Base-by-base conservation (phyloP, 768 basidiomycete genomes). In the Boletus edulis region DNA sequence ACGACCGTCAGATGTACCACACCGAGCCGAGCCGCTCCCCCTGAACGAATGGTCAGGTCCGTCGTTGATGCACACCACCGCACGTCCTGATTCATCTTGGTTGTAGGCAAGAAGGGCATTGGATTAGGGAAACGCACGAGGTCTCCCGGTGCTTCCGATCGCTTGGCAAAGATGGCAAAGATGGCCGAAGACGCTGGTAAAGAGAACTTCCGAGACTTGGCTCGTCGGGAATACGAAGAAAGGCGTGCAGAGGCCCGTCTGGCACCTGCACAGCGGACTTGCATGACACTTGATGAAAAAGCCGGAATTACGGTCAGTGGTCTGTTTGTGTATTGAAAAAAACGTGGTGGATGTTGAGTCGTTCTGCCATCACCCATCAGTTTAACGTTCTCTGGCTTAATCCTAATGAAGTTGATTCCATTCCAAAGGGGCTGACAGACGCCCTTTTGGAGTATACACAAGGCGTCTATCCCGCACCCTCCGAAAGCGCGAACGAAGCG, bases 321-420 rank as follows among this genome's bases (percentile, higher is more conserved):
- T 17, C 35, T 34, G 24, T 42, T 48, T 34, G 24, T 31, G 20
- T 44, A 34, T 45, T 35, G 11, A 40, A 41, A 31, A 31, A 29
- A 29, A 29, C 41, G 39, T 40, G 40, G 51, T 54, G 24, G 17
- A 49, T 34, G 48, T 12, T 70, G n/a, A 57, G 48, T 46, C 42
- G 38, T 37, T 17, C 38, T 35, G 37, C 27, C 22, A 34, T 55
- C 34, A 32, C 18, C 37, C 35, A 49, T 22, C 62, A 94, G 92
- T 91, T 92, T 71, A 91, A 93, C 63, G 81, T 88, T 32, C 74
- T 91, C 27, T 91, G 87, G 84, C 76, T 94, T 50, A 82, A 92
- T 65, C 85, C 89, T 3, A 75, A 76, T 51, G 78, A 85, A 63
- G 70, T 73, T 8, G 81, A 85, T 38, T 74, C 87, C 31, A 84